Evolutionary conservation across 202 grass and related monocot species (phyloP), one percentile per base, ranked within the genome.

Genomic region (Zizania palustris): DNA sequence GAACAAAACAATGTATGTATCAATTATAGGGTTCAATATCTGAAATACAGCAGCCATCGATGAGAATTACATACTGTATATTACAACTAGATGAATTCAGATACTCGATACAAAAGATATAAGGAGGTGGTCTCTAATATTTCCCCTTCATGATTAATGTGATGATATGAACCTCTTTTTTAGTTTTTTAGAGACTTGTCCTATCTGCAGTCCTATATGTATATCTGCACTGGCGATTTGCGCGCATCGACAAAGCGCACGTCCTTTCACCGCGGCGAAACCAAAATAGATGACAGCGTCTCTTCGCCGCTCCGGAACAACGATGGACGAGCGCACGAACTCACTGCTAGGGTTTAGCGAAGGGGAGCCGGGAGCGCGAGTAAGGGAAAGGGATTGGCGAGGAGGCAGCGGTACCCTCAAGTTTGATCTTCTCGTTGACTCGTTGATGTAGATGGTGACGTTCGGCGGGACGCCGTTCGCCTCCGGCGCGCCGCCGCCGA

Each of bases 401-500:
- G 13, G 3, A 33, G 45, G 67, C 8, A 8, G 43, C 9, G 44
- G 8, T 11, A 95, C 96, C 96, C 68, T 95, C 96, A 60, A 95
- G 83, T 20, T 99, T 99, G 89, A 89, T 93, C 67, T 95, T 99
- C 74, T 99, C 96, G 78, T 99, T 95, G 77, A 99, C 53, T 99
- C 95, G 78, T 99, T 99, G 85, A 99, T 99, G 83, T 99, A 99
- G 78, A 99, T 93, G n/a, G 96, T 99, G 65, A 87, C 86, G 80
- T 95, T 98, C 41, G 91, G 42, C 35, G 68, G 58, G 42, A 67
- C 0, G 76, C 84, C 88, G 16, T 78, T 78, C 21, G 75, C 66
- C 15, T 83, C 88, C 34, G 67, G 72, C 3, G 22, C n/a, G n/a
- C n/a, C n/a, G n/a, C n/a, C n/a, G n/a, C n/a, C n/a, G n/a, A n/a